Evolutionary conservation across 2,329 filamentous ascomycete genomes (phyloP).

Genomic region (Raffaelea ambrosiae): DNA sequence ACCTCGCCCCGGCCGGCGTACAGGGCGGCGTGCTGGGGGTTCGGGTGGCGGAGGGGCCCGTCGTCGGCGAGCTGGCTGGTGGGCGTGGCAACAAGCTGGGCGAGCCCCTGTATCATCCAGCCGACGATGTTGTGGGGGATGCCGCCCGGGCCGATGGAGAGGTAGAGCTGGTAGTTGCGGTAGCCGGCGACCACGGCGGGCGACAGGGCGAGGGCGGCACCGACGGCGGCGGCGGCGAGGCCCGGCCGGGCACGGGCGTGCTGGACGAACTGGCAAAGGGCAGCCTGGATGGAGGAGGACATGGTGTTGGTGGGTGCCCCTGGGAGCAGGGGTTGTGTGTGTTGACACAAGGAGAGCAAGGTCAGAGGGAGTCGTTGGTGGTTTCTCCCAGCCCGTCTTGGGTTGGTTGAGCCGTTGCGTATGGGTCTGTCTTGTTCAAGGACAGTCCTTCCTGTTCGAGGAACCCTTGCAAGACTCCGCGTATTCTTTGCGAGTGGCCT

Average conservation of each 20-base stretch:
- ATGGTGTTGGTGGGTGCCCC: no score
- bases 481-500: no score
- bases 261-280: background rate
- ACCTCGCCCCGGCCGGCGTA: background rate
- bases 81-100: slow-evolving; percentile 20
- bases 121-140: slow-evolving; percentile 32
- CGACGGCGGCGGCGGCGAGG: slow-evolving; percentile 4
- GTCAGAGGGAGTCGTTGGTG: no score
- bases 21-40: slow-evolving; percentile 1
- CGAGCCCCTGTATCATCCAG: slow-evolving; percentile 26
- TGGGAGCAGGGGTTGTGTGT: no score
- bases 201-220: slow-evolving; percentile 5
- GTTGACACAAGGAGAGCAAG: no score
- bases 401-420: no score
- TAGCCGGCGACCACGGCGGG: slow-evolving; percentile 15
- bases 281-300: background rate
- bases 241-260: background rate
- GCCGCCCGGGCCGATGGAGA: slow-evolving; percentile 34
- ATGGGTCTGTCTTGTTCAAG: no score
- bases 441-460: no score
- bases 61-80: background rate
- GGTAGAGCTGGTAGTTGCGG: slow-evolving; percentile 28
- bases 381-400: no score
- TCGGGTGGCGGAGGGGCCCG: background rate
- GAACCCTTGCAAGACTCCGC: no score